Percentiles rank a stretch among this genome's conserved stretches.
phyloP scores from a whole-genome alignment of 108 stramenopile genomes.

The Cyclotella choctawhatcheeana region DNA sequence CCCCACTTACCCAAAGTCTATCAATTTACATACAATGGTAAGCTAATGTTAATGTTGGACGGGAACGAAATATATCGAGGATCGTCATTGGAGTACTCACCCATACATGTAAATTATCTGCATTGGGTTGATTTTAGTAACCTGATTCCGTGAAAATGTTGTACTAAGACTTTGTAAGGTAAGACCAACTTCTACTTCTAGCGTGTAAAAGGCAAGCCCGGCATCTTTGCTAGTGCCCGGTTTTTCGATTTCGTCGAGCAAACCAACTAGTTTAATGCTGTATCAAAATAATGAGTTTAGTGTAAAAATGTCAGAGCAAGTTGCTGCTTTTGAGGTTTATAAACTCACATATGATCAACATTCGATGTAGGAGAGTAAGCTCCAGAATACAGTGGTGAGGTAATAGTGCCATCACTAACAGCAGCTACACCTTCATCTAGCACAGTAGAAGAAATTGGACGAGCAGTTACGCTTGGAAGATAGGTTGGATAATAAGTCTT shows the following conservation, averaged over 20 bases:
- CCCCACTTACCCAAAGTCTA: constrained; percentile 30
- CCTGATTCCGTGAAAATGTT: constrained; percentile 12
- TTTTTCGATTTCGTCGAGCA: constrained; percentile 26
- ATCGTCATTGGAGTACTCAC: too few species aligned
- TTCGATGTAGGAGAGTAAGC: constrained; percentile 28
- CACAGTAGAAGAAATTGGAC: constrained; percentile 22
- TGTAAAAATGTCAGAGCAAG: too few species aligned
- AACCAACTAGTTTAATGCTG: constrained; percentile 41
- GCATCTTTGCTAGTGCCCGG: constrained; percentile 20
- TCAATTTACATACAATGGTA: background rate
- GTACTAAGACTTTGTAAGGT: constrained; percentile 36
- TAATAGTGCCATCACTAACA: background rate
- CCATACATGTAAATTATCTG: constrained; percentile 47
- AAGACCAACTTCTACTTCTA: constrained; percentile 33
- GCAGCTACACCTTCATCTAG: constrained; percentile 15
- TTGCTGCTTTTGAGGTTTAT: too few species aligned
- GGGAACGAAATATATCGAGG: too few species aligned
- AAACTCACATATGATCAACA: constrained; percentile 28
- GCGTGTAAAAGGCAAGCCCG: constrained; percentile 32
- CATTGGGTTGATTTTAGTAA: constrained; percentile 35
- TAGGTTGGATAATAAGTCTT: constrained; percentile 49
- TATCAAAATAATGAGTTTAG: too few species aligned
- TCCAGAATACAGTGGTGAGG: constrained; percentile 21
- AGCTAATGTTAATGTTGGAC: background rate
- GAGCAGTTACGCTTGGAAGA: constrained; percentile 46